Percentiles rank a stretch among this genome's conserved stretches.
Evolutionary conservation across 129 eudicot species (phyloP).

Genomic region (Gnaphalium uliginosum): DNA sequence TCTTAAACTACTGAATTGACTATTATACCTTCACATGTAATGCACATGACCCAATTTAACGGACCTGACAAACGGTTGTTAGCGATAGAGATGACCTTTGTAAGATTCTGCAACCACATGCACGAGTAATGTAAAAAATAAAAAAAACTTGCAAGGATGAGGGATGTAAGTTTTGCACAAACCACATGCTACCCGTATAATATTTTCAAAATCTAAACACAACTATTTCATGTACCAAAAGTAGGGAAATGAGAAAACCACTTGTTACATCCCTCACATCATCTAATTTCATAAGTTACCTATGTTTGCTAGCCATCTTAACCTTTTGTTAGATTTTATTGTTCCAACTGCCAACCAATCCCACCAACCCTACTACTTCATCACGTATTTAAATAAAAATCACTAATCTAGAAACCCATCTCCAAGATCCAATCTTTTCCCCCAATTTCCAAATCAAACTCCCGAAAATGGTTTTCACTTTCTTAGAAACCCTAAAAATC

Average conservation of each 20-base stretch:
- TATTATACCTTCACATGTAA: no score
- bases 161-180: no score
- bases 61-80: no score
- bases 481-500: slow-evolving; percentile 49
- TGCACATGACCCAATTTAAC: no score
- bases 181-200: no score
- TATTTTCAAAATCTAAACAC: background rate
- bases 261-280: background rate
- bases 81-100: no score
- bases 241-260: background rate
- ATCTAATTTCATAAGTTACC: background rate
- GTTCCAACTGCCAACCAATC: slow-evolving; percentile 25
- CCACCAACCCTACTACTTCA: background rate
- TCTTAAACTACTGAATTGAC: no score
- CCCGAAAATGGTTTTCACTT: slow-evolving; percentile 37
- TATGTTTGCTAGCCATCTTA: background rate
- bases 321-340: background rate
- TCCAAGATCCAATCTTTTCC: slow-evolving; percentile 31
- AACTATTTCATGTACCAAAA: background rate
- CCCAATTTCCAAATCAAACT: slow-evolving; percentile 1
- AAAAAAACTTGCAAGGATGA: no score
- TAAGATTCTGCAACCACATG: no score
- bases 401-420: slow-evolving; percentile 23
- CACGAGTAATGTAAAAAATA: no score
- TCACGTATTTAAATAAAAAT: background rate